phyloP scores from a whole-genome alignment of 805 yeast genomes.

The Spathaspora sp. region DNA sequence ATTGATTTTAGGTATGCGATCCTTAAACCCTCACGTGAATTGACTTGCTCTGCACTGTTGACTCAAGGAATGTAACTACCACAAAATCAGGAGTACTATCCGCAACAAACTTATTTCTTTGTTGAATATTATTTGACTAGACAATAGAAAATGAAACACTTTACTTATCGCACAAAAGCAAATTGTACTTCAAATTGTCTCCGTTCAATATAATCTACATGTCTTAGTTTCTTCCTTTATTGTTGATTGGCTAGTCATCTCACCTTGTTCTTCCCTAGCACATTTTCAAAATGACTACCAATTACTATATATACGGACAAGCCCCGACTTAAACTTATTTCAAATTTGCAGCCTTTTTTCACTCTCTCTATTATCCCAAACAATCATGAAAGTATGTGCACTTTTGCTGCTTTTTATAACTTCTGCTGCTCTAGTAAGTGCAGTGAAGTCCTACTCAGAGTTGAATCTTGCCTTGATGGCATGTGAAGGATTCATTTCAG shows the following conservation, averaged over 20 bases:
- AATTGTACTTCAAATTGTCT: background rate
- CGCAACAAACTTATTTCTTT: background rate
- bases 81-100: background rate
- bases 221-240: background rate
- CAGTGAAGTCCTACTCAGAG: constrained; percentile 4
- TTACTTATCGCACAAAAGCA: background rate
- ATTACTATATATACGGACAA: background rate
- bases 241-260: background rate
- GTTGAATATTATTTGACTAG: background rate
- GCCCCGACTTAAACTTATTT: background rate
- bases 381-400: background rate
- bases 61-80: background rate
- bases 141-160: background rate
- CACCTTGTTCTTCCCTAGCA: background rate
- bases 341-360: background rate
- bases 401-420: background rate
- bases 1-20: too few relatives aligned
- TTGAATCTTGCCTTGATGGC: constrained; percentile 11
- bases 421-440: background rate
- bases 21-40: background rate
- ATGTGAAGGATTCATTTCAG: constrained; percentile 11
- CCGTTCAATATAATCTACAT: background rate
- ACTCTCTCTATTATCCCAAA: background rate
- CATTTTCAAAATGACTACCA: background rate
- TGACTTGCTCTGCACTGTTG: background rate